Conservation (phyloP, 495 filamentous ascomycete genomes). For the Neurospora sp. region DNA sequence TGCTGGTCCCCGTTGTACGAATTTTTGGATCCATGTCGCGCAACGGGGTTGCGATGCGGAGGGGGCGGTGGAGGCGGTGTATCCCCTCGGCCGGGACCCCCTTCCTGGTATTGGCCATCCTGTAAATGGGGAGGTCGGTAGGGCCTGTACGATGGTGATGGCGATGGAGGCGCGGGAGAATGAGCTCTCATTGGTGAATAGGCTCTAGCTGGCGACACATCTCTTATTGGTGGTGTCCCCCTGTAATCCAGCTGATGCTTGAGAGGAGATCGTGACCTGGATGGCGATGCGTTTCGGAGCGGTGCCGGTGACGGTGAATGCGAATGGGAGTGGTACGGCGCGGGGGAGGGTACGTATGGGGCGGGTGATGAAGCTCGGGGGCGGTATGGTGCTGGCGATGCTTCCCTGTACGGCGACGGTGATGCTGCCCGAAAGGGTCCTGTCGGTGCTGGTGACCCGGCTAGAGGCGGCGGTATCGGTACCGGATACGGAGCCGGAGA, state of each 20-base stretch:
- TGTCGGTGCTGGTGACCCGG: conserved; percentile 19
- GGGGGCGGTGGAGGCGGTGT: conserved; percentile 45
- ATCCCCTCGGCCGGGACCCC: conserved; percentile 15
- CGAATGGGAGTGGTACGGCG: conserved; percentile 15
- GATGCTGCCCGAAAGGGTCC: conserved; percentile 41
- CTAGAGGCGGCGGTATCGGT: conserved; percentile 8
- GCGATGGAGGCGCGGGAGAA: conserved; percentile 19
- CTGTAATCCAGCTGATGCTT: conserved; percentile 7
- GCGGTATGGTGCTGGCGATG: conserved; percentile 1
- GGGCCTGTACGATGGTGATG: conserved; percentile 33
- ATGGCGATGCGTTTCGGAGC: background rate
- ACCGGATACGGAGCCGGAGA: conserved; percentile 27
- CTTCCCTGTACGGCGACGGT: conserved; percentile 30
- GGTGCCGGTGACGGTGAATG: conserved; percentile 11
- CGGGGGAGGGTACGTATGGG: conserved; percentile 12
- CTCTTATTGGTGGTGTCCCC: background rate
- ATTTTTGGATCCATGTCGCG: conserved; percentile 14
- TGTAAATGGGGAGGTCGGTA: conserved; percentile 26
- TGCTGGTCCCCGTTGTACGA: conserved; percentile 7
- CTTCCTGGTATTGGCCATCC: conserved; percentile 8
- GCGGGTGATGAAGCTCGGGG: conserved; percentile 20
- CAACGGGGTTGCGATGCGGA: conserved; percentile 35
- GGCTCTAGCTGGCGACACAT: background rate
- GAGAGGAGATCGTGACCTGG: background rate
- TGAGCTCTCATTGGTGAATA: background rate